These are phyloP conservation scores for Hypoxylon sp. DNA, from an alignment of 2,329 filamentous ascomycete species.

Conservation along the genomic window DNA sequence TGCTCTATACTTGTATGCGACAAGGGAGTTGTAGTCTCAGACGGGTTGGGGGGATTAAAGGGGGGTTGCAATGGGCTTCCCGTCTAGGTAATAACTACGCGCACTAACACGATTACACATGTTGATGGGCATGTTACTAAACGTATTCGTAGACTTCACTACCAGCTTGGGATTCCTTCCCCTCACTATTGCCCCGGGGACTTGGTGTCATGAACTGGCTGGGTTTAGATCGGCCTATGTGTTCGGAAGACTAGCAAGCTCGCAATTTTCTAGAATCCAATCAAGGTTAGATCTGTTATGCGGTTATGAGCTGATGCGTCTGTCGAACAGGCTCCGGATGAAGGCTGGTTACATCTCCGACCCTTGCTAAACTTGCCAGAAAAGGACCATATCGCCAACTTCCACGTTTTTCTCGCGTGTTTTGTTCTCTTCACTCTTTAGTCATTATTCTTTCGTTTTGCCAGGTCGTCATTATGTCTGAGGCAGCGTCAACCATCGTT, in stretches of 20 bases:
- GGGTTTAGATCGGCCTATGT: neutral
- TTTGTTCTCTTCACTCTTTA: conserved; percentile 5
- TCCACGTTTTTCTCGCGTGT: conserved; percentile 1
- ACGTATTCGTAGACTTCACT: conserved; percentile 9
- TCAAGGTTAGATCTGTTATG: too few species aligned
- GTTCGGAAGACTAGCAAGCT: conserved; percentile 3
- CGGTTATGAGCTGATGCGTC: too few species aligned
- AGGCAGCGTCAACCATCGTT: conserved; percentile 4
- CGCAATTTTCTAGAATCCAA: too few species aligned
- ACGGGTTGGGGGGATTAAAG: conserved; percentile 2
- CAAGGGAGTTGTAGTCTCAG: conserved; percentile 1
- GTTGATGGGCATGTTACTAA: conserved; percentile 7
- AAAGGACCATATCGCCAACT: conserved; percentile 9
- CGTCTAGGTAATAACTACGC: conserved; percentile 12
- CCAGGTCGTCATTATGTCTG: conserved; percentile 5
- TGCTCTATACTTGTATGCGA: too few species aligned
- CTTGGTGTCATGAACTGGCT: too few species aligned
- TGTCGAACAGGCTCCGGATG: too few species aligned
- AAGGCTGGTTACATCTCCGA: too few species aligned
- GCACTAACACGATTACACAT: conserved; percentile 3
- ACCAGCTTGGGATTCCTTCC: conserved; percentile 3
- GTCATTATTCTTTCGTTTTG: neutral
- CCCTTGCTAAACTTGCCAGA: conserved; percentile 5
- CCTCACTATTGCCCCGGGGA: conserved; percentile 13
- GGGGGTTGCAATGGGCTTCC: conserved; percentile 9